phyloP scores from a whole-genome alignment of 2,329 filamentous ascomycete genomes.

The Dactylellina sp. region DNA sequence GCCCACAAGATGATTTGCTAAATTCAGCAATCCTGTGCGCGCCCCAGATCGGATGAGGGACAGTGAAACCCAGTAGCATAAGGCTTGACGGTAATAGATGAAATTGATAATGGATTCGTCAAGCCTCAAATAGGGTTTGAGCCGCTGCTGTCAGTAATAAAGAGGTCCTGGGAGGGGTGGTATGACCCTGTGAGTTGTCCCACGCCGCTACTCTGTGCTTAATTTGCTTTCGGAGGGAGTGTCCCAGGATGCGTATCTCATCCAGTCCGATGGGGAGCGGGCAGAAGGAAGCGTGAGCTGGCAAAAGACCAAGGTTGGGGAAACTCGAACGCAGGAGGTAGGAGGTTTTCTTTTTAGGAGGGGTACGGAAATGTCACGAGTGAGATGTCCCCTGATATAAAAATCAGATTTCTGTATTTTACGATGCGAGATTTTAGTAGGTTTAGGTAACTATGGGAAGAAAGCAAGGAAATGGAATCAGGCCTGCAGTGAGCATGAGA shows the following conservation, averaged over 20 bases:
- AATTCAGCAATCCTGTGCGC: slow-evolving; percentile 39
- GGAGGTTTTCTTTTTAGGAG: slow-evolving; percentile 30
- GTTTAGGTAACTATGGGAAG: slow-evolving; percentile 39
- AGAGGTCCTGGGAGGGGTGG: slow-evolving; percentile 51
- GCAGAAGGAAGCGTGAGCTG: slow-evolving; percentile 37
- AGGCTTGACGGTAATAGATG: slow-evolving; percentile 47
- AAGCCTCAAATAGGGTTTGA: slow-evolving; percentile 56
- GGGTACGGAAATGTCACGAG: slow-evolving; percentile 41
- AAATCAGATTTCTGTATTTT: slow-evolving; percentile 14
- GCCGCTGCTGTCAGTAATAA: slow-evolving; percentile 53
- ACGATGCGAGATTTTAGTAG: slow-evolving; percentile 37
- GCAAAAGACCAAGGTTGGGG: slow-evolving; percentile 26
- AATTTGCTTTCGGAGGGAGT: slow-evolving; percentile 51
- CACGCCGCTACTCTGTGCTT: slow-evolving; percentile 34
- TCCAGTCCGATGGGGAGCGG: slow-evolving; percentile 25
- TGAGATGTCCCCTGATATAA: slow-evolving; percentile 56
- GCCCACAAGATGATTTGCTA: slow-evolving; percentile 50
- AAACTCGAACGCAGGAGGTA: slow-evolving; percentile 52
- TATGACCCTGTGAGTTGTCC: slow-evolving; percentile 56
- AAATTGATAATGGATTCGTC: slow-evolving; percentile 43
- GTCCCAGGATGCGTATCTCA: slow-evolving; percentile 43
- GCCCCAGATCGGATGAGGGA: slow-evolving; percentile 56
- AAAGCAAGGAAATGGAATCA: slow-evolving; percentile 48
- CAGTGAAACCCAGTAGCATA: slow-evolving; percentile 42
- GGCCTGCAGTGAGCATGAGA: slow-evolving; percentile 31